Conservation (phyloP, 768 basidiomycete species). For the Daedalea quercina region DNA sequence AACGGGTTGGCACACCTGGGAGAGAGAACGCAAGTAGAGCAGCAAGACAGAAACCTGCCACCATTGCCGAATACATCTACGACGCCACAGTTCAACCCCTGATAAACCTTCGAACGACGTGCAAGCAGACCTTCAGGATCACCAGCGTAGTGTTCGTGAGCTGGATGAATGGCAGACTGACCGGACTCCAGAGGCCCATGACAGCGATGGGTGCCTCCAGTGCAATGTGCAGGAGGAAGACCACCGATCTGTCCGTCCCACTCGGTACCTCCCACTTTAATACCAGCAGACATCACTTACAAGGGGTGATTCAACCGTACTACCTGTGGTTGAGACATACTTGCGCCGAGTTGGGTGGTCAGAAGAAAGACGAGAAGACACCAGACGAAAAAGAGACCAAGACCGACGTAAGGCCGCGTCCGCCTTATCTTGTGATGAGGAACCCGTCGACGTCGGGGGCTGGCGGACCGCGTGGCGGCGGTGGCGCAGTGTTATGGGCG, state of each 20-base stretch:
- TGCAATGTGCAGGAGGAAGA: slow-evolving; percentile 77
- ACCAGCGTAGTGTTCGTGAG: slow-evolving; percentile 79
- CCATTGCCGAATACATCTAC: slow-evolving; percentile 65
- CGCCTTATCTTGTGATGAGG: background rate
- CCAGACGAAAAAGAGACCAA: background rate
- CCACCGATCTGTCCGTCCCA: slow-evolving; percentile 41
- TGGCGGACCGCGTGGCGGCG: background rate
- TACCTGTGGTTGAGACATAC: slow-evolving; percentile 14
- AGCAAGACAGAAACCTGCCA: slow-evolving; percentile 53
- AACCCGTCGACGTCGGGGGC: background rate
- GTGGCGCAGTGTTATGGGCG: background rate
- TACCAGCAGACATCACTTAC: slow-evolving; percentile 7
- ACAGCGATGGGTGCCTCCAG: slow-evolving; percentile 73
- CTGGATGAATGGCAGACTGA: slow-evolving; percentile 64
- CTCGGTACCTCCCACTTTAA: background rate
- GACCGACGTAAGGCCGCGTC: background rate
- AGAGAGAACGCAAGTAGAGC: slow-evolving; percentile 60
- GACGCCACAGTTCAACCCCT: background rate
- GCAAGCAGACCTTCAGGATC: slow-evolving; percentile 56
- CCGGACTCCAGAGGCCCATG: slow-evolving; percentile 64
- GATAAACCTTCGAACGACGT: background rate
- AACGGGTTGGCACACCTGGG: slow-evolving; percentile 47
- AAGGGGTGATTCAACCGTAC: slow-evolving; percentile 5
- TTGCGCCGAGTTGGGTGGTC: background rate
- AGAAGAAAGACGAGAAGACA: background rate